These are phyloP conservation scores for Clitopilus hobsonii DNA, from an alignment of 768 basidiomycete species.

Conservation along the genomic window DNA sequence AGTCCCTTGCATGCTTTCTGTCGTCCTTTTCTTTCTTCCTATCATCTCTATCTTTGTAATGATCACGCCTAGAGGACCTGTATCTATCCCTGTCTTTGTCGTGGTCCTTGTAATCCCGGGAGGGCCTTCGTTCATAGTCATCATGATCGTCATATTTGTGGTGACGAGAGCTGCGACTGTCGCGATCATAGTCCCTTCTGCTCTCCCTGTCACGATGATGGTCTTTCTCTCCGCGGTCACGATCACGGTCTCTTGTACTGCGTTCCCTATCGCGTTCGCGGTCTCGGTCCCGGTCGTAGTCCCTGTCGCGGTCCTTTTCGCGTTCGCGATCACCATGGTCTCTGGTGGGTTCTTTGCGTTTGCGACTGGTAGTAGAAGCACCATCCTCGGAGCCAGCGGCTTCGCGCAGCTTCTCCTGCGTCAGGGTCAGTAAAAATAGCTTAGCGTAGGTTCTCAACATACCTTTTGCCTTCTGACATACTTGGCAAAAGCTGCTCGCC, in stretches of 20 bases:
- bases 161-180: slow-evolving; percentile 37
- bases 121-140: slow-evolving; percentile 33
- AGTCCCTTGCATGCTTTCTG: slow-evolving; percentile 34
- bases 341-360: slow-evolving; percentile 68
- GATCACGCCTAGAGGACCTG: slow-evolving; percentile 41
- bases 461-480: slow-evolving; percentile 91
- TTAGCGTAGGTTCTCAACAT: slow-evolving; percentile 9
- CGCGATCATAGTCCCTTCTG: slow-evolving; percentile 27
- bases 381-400: slow-evolving; percentile 76
- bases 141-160: slow-evolving; percentile 49
- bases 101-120: slow-evolving; percentile 35
- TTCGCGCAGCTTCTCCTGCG: slow-evolving; percentile 73
- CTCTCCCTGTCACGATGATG: slow-evolving; percentile 25
- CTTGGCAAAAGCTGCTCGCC: slow-evolving; percentile 80
- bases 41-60: slow-evolving; percentile 50
- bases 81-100: slow-evolving; percentile 38
- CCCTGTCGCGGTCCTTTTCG: slow-evolving; percentile 32
- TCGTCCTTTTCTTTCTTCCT: slow-evolving; percentile 46
- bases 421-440: slow-evolving; percentile 1
- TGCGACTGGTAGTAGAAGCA: slow-evolving; percentile 74
- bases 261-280: slow-evolving; percentile 28
- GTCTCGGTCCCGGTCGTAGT: slow-evolving; percentile 28
- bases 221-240: slow-evolving; percentile 24
- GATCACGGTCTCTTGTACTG: slow-evolving; percentile 25
- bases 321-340: slow-evolving; percentile 46